Evolutionary conservation across 345 rosid genomes (phyloP).

Genomic region (Camelina hispida): DNA sequence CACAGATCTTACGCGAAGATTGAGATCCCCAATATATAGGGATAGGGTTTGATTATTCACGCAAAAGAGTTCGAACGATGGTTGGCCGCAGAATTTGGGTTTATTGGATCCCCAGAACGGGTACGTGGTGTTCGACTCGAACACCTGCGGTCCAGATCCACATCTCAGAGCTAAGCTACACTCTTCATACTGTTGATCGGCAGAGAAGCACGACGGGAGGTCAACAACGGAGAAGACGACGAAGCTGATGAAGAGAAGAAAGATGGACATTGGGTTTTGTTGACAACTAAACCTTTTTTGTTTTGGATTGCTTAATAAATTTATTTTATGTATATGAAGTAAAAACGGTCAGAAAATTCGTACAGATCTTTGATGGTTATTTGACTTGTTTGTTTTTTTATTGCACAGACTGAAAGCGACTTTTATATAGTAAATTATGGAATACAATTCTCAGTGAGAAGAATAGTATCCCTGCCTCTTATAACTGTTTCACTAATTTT

Average conservation of each 20-base stretch:
- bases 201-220: conserved; percentile 35
- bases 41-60: not conserved
- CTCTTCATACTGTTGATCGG: conserved; percentile 24
- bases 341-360: no score
- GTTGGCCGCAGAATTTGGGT: conserved; percentile 45
- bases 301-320: not conserved
- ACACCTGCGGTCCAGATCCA: conserved; percentile 25
- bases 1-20: conserved; percentile 10
- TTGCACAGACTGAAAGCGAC: no score
- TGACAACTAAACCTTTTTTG: not conserved
- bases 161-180: conserved; percentile 45
- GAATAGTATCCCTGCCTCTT: no score
- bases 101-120: conserved; percentile 60
- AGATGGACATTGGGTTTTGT: conserved; percentile 30
- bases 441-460: no score
- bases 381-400: no score
- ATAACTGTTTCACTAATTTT: no score
- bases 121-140: conserved; percentile 30
- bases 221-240: conserved; percentile 32
- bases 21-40: not conserved
- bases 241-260: conserved; percentile 19
- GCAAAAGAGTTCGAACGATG: conserved; percentile 48
- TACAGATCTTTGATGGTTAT: no score
- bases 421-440: no score
- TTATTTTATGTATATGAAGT: no score